Evolutionary conservation across 345 rosid species (phyloP).

Genomic region (Pistacia atlantica): DNA sequence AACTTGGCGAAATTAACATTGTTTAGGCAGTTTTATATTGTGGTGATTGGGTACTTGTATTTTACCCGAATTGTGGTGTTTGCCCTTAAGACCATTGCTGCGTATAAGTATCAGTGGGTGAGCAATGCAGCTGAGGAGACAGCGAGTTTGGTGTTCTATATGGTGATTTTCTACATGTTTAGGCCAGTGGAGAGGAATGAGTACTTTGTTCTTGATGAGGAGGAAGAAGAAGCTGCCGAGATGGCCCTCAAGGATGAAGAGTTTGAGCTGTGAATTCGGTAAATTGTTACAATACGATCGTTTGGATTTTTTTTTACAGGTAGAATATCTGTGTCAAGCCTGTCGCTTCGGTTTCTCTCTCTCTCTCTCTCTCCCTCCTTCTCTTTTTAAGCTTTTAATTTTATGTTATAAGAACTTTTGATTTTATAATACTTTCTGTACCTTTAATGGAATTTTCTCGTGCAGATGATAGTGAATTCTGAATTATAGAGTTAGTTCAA

Average conservation of each 20-base stretch:
- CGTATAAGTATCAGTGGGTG: conserved; percentile 95
- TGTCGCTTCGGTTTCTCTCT: conserved; percentile 8
- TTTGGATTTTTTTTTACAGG: background rate
- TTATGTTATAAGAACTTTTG: conserved; percentile 22
- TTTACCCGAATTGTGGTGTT: conserved; percentile 92
- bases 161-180: conserved; percentile 85
- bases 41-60: conserved; percentile 86
- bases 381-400: background rate
- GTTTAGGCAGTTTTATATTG: conserved; percentile 89
- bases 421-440: conserved; percentile 24
- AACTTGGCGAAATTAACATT: conserved; percentile 83
- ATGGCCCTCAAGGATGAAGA: conserved; percentile 75
- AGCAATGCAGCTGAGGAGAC: conserved; percentile 86
- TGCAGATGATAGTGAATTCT: conserved; percentile 4
- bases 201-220: conserved; percentile 82
- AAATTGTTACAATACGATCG: background rate
- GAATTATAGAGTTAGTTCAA: conserved; percentile 7
- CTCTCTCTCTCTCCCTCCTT: background rate
- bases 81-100: conserved; percentile 81
- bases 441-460: conserved; percentile 9
- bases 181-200: conserved; percentile 93
- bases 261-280: conserved; percentile 70
- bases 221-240: conserved; percentile 93
- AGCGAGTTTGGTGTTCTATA: conserved; percentile 77
- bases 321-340: conserved; percentile 20